A percentile compares a stretch with the other conserved stretches of the same genome.
Evolutionary conservation across 331 rosid genomes (phyloP).

Genomic region (Malus hybrid): DNA sequence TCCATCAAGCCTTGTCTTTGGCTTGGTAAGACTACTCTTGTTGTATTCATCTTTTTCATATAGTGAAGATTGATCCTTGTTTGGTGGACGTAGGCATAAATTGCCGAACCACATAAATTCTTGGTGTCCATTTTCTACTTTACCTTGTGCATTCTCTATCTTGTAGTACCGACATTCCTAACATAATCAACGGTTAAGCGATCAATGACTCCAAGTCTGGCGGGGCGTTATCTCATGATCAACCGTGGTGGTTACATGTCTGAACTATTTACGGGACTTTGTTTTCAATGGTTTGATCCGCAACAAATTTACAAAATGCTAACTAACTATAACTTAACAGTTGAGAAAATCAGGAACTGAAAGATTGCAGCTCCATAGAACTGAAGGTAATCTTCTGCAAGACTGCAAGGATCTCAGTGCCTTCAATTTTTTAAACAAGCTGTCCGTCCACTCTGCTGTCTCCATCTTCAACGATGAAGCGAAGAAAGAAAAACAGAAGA

Average conservation of each 20-base stretch:
- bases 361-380: slow-evolving; percentile 26
- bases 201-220: not conserved
- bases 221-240: not conserved
- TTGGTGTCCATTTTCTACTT: too few relatives aligned
- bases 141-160: too few relatives aligned
- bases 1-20: too few relatives aligned
- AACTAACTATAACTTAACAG: not conserved
- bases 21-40: too few relatives aligned
- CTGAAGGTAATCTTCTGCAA: slow-evolving; percentile 42
- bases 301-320: not conserved
- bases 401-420: slow-evolving; percentile 37
- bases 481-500: slow-evolving; percentile 21
- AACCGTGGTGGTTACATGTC: not conserved
- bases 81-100: too few relatives aligned
- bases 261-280: not conserved
- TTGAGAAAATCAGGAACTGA: not conserved
- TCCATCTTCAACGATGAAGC: slow-evolving; percentile 29
- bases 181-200: not conserved
- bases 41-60: too few relatives aligned
- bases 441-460: slow-evolving; percentile 33
- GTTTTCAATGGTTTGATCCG: not conserved
- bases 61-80: too few relatives aligned
- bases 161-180: too few relatives aligned
- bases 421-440: slow-evolving; percentile 73
- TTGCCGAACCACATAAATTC: too few relatives aligned